phyloP scores from a whole-genome alignment of 306 rosid genomes.

The Geum urbanum region DNA sequence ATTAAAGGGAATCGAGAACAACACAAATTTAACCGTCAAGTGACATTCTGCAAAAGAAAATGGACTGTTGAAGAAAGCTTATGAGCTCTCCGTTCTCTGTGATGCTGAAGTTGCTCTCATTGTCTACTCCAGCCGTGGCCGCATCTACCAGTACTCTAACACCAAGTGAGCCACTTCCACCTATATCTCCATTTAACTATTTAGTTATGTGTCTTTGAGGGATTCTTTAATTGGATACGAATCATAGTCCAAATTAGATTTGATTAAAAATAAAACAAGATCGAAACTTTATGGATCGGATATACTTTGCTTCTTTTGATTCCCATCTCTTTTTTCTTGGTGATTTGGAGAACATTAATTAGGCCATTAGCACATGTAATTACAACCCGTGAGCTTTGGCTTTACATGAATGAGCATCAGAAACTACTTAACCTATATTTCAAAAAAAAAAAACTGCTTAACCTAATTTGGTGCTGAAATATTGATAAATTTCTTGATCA shows the following conservation, averaged over 20 bases:
- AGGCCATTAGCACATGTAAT: neutral
- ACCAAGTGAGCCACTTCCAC: slow-evolving; percentile 45
- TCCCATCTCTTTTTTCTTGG: neutral
- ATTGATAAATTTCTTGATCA: neutral
- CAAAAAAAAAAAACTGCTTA: neutral
- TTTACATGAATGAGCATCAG: neutral
- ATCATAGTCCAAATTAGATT: neutral
- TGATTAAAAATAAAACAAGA: neutral
- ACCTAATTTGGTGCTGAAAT: neutral
- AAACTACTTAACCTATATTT: neutral
- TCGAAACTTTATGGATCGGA: neutral
- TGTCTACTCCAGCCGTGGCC: slow-evolving; percentile 88
- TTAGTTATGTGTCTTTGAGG: no score
- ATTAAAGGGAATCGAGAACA: slow-evolving; percentile 94
- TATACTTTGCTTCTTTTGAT: neutral
- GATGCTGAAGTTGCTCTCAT: slow-evolving; percentile 90
- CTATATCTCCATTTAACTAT: neutral
- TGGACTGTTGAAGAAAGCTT: slow-evolving; percentile 88
- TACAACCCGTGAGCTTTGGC: neutral
- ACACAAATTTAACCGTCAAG: slow-evolving; percentile 84
- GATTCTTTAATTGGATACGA: neutral
- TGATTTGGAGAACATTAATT: neutral
- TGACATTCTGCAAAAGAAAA: slow-evolving; percentile 93
- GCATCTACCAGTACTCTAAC: slow-evolving; percentile 84
- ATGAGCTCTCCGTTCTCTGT: slow-evolving; percentile 86